Evolutionary conservation across 208 protist genomes (phyloP).

Genomic region (Leishmania tarentolae): DNA sequence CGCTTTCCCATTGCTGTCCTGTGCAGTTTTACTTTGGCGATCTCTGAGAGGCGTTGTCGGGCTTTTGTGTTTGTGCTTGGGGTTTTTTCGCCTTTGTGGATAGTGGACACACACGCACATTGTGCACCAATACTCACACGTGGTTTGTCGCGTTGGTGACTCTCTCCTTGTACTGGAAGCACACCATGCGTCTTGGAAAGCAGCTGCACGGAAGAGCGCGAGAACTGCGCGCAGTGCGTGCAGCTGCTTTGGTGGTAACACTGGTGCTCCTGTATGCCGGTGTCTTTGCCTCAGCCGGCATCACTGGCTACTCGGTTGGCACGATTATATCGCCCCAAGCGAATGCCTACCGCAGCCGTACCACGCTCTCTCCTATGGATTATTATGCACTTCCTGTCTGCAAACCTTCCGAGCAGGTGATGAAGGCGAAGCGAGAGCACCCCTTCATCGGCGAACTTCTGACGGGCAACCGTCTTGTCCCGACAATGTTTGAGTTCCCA

Average conservation of each 20-base stretch:
- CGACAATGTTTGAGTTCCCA: slow-evolving; percentile 82
- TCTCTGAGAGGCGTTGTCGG: too few species aligned
- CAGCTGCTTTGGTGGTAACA: neutral
- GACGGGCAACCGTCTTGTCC: slow-evolving; percentile 93
- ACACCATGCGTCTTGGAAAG: neutral
- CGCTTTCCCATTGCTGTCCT: neutral
- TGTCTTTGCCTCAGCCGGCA: neutral
- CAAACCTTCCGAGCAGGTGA: slow-evolving; percentile 35
- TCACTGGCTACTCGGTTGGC: slow-evolving; percentile 16
- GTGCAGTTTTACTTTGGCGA: too few species aligned
- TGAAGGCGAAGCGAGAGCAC: slow-evolving; percentile 31
- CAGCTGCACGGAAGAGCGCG: neutral
- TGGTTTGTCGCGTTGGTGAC: too few species aligned
- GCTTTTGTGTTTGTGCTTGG: too few species aligned
- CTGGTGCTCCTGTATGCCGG: slow-evolving; percentile 18
- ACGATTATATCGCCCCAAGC: slow-evolving; percentile 50
- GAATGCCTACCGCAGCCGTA: slow-evolving; percentile 89
- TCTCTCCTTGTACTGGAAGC: neutral
- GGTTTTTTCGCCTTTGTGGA: too few species aligned
- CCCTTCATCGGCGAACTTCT: slow-evolving; percentile 96
- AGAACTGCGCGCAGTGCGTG: neutral
- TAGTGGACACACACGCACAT: neutral
- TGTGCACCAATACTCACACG: too few species aligned
- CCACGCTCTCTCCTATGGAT: slow-evolving; percentile 92
- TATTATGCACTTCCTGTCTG: slow-evolving; percentile 95